A percentile compares a stretch with the other conserved stretches of the same genome.
Evolutionary conservation across 1,284 basidiomycete species (phyloP).

Genomic region (Lignosus rhinocerotis): DNA sequence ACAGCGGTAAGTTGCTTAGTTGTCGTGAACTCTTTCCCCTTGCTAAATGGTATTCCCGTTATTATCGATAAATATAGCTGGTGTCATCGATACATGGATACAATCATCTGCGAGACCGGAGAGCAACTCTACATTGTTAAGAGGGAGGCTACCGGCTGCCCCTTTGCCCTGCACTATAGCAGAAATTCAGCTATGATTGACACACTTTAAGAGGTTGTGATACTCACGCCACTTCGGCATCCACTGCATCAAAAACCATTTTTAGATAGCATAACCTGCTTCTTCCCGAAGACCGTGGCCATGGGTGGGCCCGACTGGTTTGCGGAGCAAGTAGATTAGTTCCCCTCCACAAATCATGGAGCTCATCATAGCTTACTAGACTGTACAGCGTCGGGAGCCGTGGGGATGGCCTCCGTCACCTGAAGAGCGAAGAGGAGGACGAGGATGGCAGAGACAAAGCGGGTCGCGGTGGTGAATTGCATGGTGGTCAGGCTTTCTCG

Average conservation of each 20-base stretch:
- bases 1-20: too few species aligned
- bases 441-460: background rate
- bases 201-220: background rate
- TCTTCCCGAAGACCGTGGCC: background rate
- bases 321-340: too few species aligned
- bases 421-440: background rate
- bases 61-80: too few species aligned
- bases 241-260: background rate
- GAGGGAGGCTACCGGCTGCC: too few species aligned
- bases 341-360: background rate
- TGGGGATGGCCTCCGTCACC: background rate
- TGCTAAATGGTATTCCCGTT: too few species aligned
- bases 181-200: too few species aligned
- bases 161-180: too few species aligned
- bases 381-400: background rate
- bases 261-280: background rate
- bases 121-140: too few species aligned
- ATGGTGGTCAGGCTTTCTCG: background rate
- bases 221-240: background rate
- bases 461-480: background rate
- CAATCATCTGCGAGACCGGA: too few species aligned
- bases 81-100: too few species aligned
- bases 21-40: too few species aligned
- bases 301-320: background rate
- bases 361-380: background rate